Conservation (phyloP, 2,329 filamentous ascomycete genomes). For the Aspergillus sclerotialis region DNA sequence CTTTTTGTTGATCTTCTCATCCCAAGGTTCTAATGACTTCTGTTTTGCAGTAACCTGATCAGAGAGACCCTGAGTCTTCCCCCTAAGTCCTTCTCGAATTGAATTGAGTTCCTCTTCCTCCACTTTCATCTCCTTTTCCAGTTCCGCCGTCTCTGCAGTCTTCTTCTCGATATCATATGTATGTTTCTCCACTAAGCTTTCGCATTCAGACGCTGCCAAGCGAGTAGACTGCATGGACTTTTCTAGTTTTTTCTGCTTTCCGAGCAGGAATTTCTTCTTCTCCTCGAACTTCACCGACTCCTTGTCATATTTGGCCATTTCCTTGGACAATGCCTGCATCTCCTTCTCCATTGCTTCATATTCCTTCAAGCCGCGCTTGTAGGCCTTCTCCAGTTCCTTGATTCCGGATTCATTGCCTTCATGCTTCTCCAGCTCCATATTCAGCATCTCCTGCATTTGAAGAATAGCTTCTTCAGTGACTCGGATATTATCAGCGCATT, state of each 20-base stretch:
- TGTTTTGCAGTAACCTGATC: conserved; percentile 90
- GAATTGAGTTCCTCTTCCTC: conserved; percentile 75
- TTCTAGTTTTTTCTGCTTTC: conserved; percentile 91
- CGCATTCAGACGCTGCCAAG: conserved; percentile 65
- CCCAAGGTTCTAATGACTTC: conserved; percentile 92
- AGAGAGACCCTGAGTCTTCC: conserved; percentile 91
- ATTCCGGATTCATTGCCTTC: conserved; percentile 84
- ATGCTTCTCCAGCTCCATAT: conserved; percentile 85
- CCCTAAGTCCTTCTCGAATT: conserved; percentile 84
- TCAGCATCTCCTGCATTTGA: conserved; percentile 83
- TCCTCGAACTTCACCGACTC: conserved; percentile 97
- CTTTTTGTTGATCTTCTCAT: conserved; percentile 93
- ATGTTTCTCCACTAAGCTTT: conserved; percentile 71
- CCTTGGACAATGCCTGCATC: conserved; percentile 70
- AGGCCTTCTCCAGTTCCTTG: conserved; percentile 78
- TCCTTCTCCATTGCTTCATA: conserved; percentile 77
- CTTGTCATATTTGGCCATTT: conserved; percentile 89
- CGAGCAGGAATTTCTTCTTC: conserved; percentile 86
- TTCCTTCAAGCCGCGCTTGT: conserved; percentile 74
- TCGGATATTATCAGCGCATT: conserved; percentile 80
- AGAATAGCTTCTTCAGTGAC: conserved; percentile 83
- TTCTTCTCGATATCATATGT: conserved; percentile 70
- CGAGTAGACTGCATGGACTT: conserved; percentile 76
- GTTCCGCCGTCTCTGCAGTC: conserved; percentile 62
- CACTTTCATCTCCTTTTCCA: conserved; percentile 67